These are phyloP conservation scores for Hypoxylon sp. DNA, from an alignment of 2,329 filamentous ascomycete species.

Conservation along the genomic window DNA sequence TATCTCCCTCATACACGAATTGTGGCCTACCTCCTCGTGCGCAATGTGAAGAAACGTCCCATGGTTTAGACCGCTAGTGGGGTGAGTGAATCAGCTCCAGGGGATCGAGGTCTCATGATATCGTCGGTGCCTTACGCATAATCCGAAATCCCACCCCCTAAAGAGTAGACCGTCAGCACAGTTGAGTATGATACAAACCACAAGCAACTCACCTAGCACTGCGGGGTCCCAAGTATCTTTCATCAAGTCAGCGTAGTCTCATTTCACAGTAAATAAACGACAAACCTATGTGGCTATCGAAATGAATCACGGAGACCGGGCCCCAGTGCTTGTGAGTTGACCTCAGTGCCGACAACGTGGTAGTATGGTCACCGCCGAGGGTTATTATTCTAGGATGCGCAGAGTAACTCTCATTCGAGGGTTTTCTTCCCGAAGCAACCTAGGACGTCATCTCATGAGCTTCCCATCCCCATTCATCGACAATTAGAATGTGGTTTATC, in stretches of 20 bases:
- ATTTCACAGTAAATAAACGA: slow-evolving; percentile 1
- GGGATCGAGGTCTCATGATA: neutral
- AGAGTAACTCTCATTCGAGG: slow-evolving; percentile 59
- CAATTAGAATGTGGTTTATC: slow-evolving; percentile 9
- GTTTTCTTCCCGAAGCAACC: slow-evolving; percentile 50
- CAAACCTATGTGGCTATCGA: slow-evolving; percentile 71
- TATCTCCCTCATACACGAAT: too few species aligned
- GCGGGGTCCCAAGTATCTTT: slow-evolving; percentile 78
- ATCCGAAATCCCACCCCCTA: slow-evolving; percentile 67
- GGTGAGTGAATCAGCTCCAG: neutral
- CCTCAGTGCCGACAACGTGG: slow-evolving; percentile 71
- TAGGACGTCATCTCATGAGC: slow-evolving; percentile 17
- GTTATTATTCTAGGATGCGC: slow-evolving; percentile 66
- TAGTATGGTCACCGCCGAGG: slow-evolving; percentile 73
- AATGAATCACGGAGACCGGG: slow-evolving; percentile 72
- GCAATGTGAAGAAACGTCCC: slow-evolving; percentile 72
- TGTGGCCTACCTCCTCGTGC: slow-evolving; percentile 62
- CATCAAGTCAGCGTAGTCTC: slow-evolving; percentile 27
- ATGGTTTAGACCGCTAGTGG: slow-evolving; percentile 64
- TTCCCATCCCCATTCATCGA: neutral
- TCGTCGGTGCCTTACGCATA: slow-evolving; percentile 61
- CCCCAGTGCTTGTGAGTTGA: slow-evolving; percentile 69
- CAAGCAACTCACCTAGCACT: slow-evolving; percentile 57
- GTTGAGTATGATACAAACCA: neutral
- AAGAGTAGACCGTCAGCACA: slow-evolving; percentile 14